Evolutionary conservation across 2,329 filamentous ascomycete species (phyloP).

Genomic region (Gnomoniopsis sp.): DNA sequence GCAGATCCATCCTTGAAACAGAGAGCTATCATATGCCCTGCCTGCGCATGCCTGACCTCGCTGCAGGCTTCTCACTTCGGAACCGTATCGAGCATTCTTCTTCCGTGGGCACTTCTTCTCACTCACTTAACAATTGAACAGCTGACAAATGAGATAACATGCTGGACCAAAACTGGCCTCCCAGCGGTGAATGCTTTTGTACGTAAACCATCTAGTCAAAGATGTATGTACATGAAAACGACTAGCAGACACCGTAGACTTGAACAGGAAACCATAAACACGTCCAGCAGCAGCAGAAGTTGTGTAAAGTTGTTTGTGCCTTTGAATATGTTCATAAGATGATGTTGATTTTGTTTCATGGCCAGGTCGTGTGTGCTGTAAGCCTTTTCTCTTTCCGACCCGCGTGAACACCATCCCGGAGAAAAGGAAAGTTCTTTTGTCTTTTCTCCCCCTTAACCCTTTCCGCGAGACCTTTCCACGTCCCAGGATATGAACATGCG

Average conservation of each 20-base stretch:
- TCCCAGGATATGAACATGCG: background rate
- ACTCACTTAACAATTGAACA: too few relatives aligned
- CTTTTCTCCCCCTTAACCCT: slow-evolving; percentile 1
- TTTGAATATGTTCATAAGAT: background rate
- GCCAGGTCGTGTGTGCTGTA: background rate
- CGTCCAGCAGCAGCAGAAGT: slow-evolving; percentile 21
- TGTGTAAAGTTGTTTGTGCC: background rate
- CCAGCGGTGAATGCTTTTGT: slow-evolving; percentile 29
- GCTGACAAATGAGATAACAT: background rate
- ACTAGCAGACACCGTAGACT: slow-evolving; percentile 22
- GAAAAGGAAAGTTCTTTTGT: background rate
- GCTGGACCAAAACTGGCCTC: slow-evolving; percentile 39
- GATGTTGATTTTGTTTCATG: slow-evolving; percentile 5
- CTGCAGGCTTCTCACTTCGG: too few relatives aligned
- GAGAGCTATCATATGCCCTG: too few relatives aligned
- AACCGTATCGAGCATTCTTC: too few relatives aligned
- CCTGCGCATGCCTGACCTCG: too few relatives aligned
- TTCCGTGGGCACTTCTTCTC: too few relatives aligned
- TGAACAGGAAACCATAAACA: slow-evolving; percentile 37
- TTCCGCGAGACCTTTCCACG: background rate
- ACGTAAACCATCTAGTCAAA: too few relatives aligned
- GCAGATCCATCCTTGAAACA: too few relatives aligned
- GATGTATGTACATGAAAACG: slow-evolving; percentile 20
- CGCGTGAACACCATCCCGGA: background rate
- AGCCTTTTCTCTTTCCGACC: background rate